phyloP scores from a whole-genome alignment of 1,139 yeast species.

The Taphrina confusa region DNA sequence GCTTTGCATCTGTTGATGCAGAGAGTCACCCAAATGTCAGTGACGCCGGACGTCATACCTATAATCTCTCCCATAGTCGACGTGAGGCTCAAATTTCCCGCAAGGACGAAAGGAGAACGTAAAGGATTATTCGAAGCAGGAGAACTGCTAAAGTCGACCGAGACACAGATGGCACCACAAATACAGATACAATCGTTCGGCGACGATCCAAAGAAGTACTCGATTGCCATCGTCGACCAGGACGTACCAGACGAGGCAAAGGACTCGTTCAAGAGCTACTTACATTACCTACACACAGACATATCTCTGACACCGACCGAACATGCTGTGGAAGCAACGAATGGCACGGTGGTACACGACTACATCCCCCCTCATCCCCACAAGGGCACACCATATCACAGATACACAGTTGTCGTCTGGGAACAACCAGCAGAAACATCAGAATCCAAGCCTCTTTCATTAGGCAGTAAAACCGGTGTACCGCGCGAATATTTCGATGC shows the following conservation, averaged over 20 bases:
- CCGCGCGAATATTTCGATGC: slow-evolving; percentile 59
- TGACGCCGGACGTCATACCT: slow-evolving; percentile 92
- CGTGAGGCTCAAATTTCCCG: slow-evolving; percentile 70
- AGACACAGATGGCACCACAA: slow-evolving; percentile 72
- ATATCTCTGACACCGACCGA: slow-evolving; percentile 59
- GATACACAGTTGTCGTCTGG: slow-evolving; percentile 89
- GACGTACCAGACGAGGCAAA: slow-evolving; percentile 77
- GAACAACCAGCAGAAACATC: slow-evolving; percentile 55
- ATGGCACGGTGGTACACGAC: slow-evolving; percentile 56
- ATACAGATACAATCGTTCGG: slow-evolving; percentile 76
- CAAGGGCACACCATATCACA: slow-evolving; percentile 76
- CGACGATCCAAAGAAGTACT: slow-evolving; percentile 57
- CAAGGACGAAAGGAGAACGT: slow-evolving; percentile 70
- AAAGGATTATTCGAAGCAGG: slow-evolving; percentile 50
- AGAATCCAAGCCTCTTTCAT: slow-evolving; percentile 10
- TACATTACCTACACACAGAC: slow-evolving; percentile 79
- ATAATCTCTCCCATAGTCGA: slow-evolving; percentile 82
- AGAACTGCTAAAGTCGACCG: slow-evolving; percentile 65
- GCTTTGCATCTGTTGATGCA: slow-evolving; percentile 78
- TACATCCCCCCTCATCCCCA: slow-evolving; percentile 88
- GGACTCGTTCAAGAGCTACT: slow-evolving; percentile 69
- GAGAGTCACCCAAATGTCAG: slow-evolving; percentile 78
- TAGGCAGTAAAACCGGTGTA: slow-evolving; percentile 40
- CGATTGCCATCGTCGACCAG: slow-evolving; percentile 82
- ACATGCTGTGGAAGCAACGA: slow-evolving; percentile 56